A percentile compares a stretch with the other conserved stretches of the same genome.
Conservation (phyloP, 2,329 filamentous ascomycete species). For the Blastomyces gilchristii region DNA sequence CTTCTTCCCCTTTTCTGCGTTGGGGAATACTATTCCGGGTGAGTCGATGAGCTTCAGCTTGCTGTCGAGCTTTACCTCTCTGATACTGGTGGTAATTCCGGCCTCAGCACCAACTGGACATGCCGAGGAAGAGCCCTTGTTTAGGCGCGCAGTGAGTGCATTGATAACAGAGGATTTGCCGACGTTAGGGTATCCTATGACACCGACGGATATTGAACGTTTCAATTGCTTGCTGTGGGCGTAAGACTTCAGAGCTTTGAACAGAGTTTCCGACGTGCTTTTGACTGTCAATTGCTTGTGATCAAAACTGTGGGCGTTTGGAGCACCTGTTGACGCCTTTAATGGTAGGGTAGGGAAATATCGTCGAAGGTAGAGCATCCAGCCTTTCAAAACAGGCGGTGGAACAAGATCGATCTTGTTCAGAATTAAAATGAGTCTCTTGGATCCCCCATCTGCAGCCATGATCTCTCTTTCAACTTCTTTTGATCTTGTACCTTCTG, state of each 20-base stretch:
- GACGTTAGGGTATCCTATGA: conserved; percentile 93
- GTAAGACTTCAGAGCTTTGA: conserved; percentile 83
- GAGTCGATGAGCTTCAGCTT: conserved; percentile 90
- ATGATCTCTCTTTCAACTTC: conserved; percentile 86
- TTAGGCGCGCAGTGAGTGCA: conserved; percentile 68
- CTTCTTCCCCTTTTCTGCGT: conserved; percentile 43
- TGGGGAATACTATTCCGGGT: conserved; percentile 88
- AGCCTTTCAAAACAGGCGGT: conserved; percentile 67
- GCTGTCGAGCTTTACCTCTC: conserved; percentile 87
- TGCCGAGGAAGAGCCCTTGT: conserved; percentile 51
- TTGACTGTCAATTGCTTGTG: conserved; percentile 82
- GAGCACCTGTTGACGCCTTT: conserved; percentile 67
- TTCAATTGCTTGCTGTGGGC: conserved; percentile 75
- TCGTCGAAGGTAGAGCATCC: conserved; percentile 73
- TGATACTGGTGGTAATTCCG: conserved; percentile 78
- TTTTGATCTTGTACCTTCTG: conserved; percentile 78
- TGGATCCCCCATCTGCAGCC: conserved; percentile 72
- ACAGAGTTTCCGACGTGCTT: conserved; percentile 72
- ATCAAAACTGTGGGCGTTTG: conserved; percentile 84
- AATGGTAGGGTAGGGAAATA: conserved; percentile 89
- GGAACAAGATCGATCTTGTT: conserved; percentile 96
- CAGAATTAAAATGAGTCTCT: conserved; percentile 79
- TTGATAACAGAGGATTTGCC: conserved; percentile 97
- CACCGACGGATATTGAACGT: conserved; percentile 79
- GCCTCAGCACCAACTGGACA: conserved; percentile 87